A percentile compares a stretch with the other conserved stretches of the same genome.
These are phyloP conservation scores for Hibiscus trionum DNA, from an alignment of 345 rosid genomes.

Conservation along the genomic window DNA sequence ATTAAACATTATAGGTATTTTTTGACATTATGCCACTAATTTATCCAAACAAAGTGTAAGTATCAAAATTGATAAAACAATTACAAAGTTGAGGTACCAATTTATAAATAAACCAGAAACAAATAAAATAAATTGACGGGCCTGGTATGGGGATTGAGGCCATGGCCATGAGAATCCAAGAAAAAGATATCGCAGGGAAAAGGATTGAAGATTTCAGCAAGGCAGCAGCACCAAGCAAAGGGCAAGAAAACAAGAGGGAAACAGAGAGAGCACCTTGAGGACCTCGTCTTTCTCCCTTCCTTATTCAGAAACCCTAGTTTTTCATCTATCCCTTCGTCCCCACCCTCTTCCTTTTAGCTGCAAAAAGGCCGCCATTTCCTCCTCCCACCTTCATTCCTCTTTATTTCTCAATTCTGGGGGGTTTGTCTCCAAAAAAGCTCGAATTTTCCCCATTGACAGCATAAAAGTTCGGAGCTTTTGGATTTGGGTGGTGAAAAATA, in stretches of 20 bases:
- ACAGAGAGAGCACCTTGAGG: conserved; percentile 20
- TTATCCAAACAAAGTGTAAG: too few species aligned
- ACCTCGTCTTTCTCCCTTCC: conserved; percentile 19
- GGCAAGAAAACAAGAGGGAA: conserved; percentile 24
- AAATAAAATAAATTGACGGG: background rate
- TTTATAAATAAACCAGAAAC: too few species aligned
- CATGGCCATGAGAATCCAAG: too few species aligned
- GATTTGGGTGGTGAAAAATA: background rate
- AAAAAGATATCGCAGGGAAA: too few species aligned
- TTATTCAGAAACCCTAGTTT: conserved; percentile 31
- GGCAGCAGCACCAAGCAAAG: conserved; percentile 13
- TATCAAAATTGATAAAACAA: too few species aligned
- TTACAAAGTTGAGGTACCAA: too few species aligned
- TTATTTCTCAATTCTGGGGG: background rate
- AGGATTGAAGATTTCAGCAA: too few species aligned
- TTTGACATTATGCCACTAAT: too few species aligned
- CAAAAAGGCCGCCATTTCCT: background rate
- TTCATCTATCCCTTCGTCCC: background rate
- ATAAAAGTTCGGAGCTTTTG: background rate
- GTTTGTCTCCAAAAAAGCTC: background rate
- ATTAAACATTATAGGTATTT: too few species aligned
- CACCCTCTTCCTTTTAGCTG: background rate
- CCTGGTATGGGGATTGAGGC: too few species aligned
- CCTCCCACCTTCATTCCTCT: conserved; percentile 1
- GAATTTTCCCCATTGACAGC: background rate